A percentile compares a stretch with the other conserved stretches of the same genome.
These are phyloP conservation scores for Erucastrum elatum DNA, from an alignment of 345 rosid genomes.

Conservation along the genomic window DNA sequence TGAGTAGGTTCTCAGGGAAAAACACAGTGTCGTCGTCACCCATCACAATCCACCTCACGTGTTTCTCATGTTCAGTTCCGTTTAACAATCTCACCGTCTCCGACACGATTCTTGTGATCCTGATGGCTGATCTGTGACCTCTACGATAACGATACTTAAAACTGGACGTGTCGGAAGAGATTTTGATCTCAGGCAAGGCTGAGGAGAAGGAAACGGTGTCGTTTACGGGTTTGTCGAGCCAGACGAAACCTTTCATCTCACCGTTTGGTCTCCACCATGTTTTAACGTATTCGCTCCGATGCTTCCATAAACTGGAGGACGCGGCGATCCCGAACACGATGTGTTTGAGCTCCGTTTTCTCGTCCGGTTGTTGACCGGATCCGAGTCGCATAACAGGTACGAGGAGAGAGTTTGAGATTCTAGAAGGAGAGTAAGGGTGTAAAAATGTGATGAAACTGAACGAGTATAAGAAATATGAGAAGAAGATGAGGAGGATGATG, in stretches of 20 bases:
- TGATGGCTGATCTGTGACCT: slow-evolving; percentile 68
- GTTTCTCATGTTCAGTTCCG: slow-evolving; percentile 40
- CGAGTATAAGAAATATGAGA: slow-evolving; percentile 46
- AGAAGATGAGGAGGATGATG: slow-evolving; percentile 41
- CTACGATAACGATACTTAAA: slow-evolving; percentile 57
- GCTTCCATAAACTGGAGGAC: slow-evolving; percentile 52
- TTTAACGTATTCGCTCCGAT: slow-evolving; percentile 57
- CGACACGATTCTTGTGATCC: slow-evolving; percentile 64
- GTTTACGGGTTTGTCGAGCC: slow-evolving; percentile 45
- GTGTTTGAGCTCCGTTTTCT: slow-evolving; percentile 44
- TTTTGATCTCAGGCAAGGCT: slow-evolving; percentile 38
- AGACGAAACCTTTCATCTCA: slow-evolving; percentile 72
- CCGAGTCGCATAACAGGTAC: slow-evolving; percentile 31
- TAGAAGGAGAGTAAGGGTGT: slow-evolving; percentile 36
- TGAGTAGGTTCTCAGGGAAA: slow-evolving; percentile 60
- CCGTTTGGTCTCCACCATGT: slow-evolving; percentile 67
- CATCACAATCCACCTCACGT: slow-evolving; percentile 75
- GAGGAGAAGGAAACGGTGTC: slow-evolving; percentile 43
- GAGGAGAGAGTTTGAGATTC: slow-evolving; percentile 25
- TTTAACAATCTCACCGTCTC: slow-evolving; percentile 58
- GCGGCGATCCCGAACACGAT: slow-evolving; percentile 75
- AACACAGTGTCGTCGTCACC: slow-evolving; percentile 84
- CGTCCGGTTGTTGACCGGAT: slow-evolving; percentile 33
- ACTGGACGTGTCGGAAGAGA: slow-evolving; percentile 66
- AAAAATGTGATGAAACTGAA: slow-evolving; percentile 50